A percentile compares a stretch with the other conserved stretches of the same genome.
These are phyloP conservation scores for Russula ochroleuca DNA, from an alignment of 768 basidiomycete species.

Conservation along the genomic window DNA sequence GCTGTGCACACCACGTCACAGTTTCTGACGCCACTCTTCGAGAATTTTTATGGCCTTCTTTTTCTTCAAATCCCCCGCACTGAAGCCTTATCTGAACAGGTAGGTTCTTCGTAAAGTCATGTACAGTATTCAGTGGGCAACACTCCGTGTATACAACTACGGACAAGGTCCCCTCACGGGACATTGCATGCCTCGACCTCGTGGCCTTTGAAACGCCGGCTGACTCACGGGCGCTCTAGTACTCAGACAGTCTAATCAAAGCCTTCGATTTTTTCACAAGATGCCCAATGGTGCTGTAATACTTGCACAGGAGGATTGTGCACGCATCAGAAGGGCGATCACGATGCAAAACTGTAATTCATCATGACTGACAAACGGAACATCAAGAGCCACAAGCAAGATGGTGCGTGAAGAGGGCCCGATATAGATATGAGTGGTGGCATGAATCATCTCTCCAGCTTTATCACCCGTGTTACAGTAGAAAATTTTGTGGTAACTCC, in stretches of 20 bases:
- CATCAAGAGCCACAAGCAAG: slow-evolving; percentile 7
- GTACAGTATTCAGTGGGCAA: not conserved
- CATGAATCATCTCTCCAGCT: not conserved
- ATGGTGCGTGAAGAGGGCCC: not conserved
- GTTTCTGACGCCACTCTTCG: slow-evolving; percentile 11
- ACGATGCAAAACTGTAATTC: slow-evolving; percentile 4
- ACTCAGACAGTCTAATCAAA: slow-evolving; percentile 16
- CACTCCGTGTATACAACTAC: not conserved
- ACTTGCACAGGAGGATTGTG: slow-evolving; percentile 2
- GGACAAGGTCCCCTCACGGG: not conserved
- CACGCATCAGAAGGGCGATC: slow-evolving; percentile 24
- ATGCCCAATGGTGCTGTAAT: slow-evolving; percentile 13
- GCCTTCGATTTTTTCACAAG: slow-evolving; percentile 8
- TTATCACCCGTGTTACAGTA: not conserved
- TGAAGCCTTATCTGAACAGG: not conserved
- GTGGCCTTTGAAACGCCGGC: slow-evolving; percentile 11
- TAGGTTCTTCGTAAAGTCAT: not conserved
- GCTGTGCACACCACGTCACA: slow-evolving; percentile 21
- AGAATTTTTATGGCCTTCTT: slow-evolving; percentile 7
- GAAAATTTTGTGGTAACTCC: not conserved
- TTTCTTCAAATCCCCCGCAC: not conserved
- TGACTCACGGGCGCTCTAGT: slow-evolving; percentile 2
- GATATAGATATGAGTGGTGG: not conserved
- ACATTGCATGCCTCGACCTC: slow-evolving; percentile 20
- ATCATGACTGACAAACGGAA: not conserved